phyloP scores from a whole-genome alignment of 768 basidiomycete species.

The Serendipita indica region DNA sequence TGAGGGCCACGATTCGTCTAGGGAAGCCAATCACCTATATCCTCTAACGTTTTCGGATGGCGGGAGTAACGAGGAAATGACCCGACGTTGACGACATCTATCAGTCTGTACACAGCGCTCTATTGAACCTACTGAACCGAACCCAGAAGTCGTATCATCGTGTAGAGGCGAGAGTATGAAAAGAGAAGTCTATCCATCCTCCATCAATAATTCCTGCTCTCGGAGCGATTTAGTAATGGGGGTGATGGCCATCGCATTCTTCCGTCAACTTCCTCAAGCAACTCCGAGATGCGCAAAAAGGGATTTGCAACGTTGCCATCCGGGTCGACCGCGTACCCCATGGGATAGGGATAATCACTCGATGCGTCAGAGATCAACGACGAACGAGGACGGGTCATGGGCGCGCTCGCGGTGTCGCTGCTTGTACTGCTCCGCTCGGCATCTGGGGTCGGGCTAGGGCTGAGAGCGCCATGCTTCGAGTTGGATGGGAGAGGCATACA shows the following conservation, averaged over 20 bases:
- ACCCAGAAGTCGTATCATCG: neutral
- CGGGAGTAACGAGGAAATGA: too few species aligned
- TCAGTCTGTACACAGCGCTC: neutral
- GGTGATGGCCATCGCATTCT: constrained; percentile 7
- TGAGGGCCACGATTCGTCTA: too few species aligned
- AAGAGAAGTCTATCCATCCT: neutral
- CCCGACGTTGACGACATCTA: constrained; percentile 4
- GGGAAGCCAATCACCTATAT: too few species aligned
- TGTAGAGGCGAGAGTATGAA: neutral
- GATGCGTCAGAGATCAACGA: constrained; percentile 7
- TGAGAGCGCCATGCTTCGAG: too few species aligned
- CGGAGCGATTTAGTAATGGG: neutral
- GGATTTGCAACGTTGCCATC: constrained; percentile 6
- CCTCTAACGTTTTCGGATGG: too few species aligned
- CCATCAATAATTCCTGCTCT: neutral
- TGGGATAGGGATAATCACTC: neutral
- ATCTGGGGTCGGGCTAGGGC: too few species aligned
- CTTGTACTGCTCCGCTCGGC: neutral
- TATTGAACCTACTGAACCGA: neutral
- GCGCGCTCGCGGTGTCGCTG: neutral
- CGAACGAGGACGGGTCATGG: constrained; percentile 1
- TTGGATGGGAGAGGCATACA: neutral
- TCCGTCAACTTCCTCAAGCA: constrained; percentile 5
- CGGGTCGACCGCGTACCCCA: constrained; percentile 1
- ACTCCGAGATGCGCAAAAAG: constrained; percentile 6